Base-by-base conservation (phyloP, 164 flowering plant genomes). In the Stephania japonica region DNA sequence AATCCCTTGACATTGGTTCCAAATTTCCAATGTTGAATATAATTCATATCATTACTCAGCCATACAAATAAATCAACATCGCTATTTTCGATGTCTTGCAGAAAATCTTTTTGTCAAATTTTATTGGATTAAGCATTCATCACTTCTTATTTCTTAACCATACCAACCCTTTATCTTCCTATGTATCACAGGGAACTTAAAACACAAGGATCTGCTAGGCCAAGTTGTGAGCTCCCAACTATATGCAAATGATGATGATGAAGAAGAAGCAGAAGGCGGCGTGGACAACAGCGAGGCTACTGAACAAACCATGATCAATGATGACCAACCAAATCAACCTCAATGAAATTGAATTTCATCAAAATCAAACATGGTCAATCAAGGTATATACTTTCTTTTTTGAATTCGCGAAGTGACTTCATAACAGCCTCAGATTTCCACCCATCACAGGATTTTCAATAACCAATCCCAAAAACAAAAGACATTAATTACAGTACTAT, bases 221-320 rank as follows among this genome's bases (percentile, higher is more conserved):
- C 91, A 88, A 67, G 87, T 87, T 43, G 94, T 90, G 73, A 91
- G 93, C 82, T 91, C 98, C 32, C 98, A 92, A 81, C 86, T 81
- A 26, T 89, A 90, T 76, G 71, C 78, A 26, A 85, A 87, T 61
- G 83, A 76, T 44, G 79, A 81, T 70, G 80, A 73, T 68, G 72
- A 73, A 62, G 53, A 21, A 65, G 75, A 84, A 49, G 64, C n/a
- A 56, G 70, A 68, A 19, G 72, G 9, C 42, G 41, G 49, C 19
- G 50, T 47, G 72, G 41, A 70, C 27, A 19, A 47, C 3, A 41
- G 25, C 7, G 63, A 70, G 49, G 62, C 32, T 23, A 80, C 75
- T 25, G 82, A 80, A 66, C 77, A 80, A 83, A 74, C 74, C 63
- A 62, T 23, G 13, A 73, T 65, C 62, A 78, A 13, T 68, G 73